These are phyloP conservation scores for Saccharomyces uvarum DNA, from an alignment of 1,139 yeast species.

Conservation along the genomic window DNA sequence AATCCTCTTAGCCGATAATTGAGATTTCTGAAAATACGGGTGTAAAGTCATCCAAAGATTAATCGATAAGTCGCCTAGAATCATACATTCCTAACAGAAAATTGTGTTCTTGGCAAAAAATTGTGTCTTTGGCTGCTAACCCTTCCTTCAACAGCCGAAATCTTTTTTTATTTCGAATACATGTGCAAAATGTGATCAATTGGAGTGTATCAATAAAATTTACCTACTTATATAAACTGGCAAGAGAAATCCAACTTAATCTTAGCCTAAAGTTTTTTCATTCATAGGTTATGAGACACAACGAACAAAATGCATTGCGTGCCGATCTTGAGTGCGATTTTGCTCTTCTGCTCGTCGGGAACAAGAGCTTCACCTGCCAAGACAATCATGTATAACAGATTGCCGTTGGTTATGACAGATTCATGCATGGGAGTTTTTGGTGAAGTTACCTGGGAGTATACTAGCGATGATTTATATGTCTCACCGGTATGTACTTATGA, in stretches of 20 bases:
- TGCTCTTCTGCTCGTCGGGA: not conserved
- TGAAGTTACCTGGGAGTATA: not conserved
- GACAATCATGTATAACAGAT: not conserved
- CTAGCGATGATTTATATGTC: not conserved
- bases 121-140: not conserved
- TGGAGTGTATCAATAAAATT: not conserved
- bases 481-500: constrained; percentile 14
- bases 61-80: not conserved
- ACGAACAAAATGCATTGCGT: not conserved
- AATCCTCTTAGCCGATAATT: not conserved
- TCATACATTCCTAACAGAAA: not conserved
- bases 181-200: not conserved
- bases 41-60: not conserved
- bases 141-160: too few species aligned
- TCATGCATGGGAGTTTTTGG: not conserved
- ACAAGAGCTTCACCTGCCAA: not conserved
- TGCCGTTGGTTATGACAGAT: not conserved
- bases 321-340: not conserved
- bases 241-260: not conserved
- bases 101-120: not conserved
- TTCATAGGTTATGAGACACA: not conserved
- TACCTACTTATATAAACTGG: not conserved
- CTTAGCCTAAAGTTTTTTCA: not conserved
- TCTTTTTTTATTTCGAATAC: too few species aligned
- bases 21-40: not conserved